Conservation (phyloP, 2,329 filamentous ascomycete species). For the Cladophialophora chaetospira region DNA sequence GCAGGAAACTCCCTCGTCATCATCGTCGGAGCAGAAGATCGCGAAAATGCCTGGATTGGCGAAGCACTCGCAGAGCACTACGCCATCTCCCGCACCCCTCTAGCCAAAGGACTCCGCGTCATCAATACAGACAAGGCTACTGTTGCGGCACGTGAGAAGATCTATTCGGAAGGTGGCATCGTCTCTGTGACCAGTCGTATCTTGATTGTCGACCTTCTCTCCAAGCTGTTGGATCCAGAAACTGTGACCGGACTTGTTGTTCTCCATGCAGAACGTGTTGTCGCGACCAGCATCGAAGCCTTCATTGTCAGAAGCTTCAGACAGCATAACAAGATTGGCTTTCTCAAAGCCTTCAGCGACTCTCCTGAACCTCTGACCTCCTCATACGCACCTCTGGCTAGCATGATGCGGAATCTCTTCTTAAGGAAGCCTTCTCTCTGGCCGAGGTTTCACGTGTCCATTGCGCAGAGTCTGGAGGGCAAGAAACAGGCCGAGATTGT, state of each 20-base stretch:
- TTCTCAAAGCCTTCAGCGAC: conserved; percentile 95
- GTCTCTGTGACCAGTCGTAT: conserved; percentile 97
- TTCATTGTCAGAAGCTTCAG: conserved; percentile 94
- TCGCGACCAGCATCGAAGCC: conserved; percentile 86
- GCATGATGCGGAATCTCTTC: conserved; percentile 91
- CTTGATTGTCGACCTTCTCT: conserved; percentile 87
- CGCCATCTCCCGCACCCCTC: conserved; percentile 78
- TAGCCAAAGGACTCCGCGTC: conserved; percentile 80
- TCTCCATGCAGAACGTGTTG: conserved; percentile 79
- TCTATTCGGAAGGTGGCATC: conserved; percentile 86
- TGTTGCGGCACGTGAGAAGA: conserved; percentile 82
- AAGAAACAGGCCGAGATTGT: conserved; percentile 95
- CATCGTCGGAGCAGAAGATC: conserved; percentile 83
- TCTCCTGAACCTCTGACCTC: conserved; percentile 86
- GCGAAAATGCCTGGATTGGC: conserved; percentile 95
- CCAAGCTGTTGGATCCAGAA: conserved; percentile 74
- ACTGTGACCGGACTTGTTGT: conserved; percentile 85
- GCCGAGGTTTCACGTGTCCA: conserved; percentile 89
- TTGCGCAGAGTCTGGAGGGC: conserved; percentile 86
- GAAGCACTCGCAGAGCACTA: conserved; percentile 95
- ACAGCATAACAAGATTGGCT: conserved; percentile 90
- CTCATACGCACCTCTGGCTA: conserved; percentile 83
- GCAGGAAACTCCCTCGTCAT: conserved; percentile 91
- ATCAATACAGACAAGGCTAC: conserved; percentile 95
- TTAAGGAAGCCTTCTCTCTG: conserved; percentile 85